Evolutionary conservation across 768 basidiomycete species (phyloP).

Genomic region (Cubamyces lactineus): DNA sequence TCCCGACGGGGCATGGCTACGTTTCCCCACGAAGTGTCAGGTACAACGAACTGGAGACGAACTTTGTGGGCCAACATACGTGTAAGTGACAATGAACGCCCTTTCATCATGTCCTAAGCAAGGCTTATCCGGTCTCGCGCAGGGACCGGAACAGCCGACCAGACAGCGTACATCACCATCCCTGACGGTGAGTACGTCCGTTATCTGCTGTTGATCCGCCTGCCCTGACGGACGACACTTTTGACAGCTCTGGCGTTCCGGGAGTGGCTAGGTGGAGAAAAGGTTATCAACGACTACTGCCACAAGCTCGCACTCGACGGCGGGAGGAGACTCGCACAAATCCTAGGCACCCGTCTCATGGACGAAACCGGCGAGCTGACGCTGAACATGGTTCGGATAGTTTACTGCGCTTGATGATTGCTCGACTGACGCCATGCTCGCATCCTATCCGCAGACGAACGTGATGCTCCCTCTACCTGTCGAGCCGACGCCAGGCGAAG

Average conservation of each 20-base stretch:
- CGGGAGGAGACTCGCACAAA: constrained; percentile 58
- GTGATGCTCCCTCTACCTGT: constrained; percentile 45
- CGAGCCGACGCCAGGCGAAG: constrained; percentile 17
- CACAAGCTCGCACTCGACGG: constrained; percentile 69
- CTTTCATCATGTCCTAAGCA: not conserved
- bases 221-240: too few relatives aligned
- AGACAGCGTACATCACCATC: constrained; percentile 57
- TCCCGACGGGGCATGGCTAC: constrained; percentile 61
- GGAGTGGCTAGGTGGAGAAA: constrained; percentile 73
- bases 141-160: constrained; percentile 73
- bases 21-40: constrained; percentile 40
- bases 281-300: constrained; percentile 70
- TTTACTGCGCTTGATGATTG: not conserved
- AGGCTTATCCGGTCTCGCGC: not conserved
- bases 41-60: constrained; percentile 11
- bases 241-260: constrained; percentile 71
- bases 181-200: constrained; percentile 45
- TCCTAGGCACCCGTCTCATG: constrained; percentile 64
- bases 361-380: constrained; percentile 64
- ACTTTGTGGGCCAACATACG: constrained; percentile 31
- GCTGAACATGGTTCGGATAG: constrained; percentile 61
- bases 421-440: not conserved
- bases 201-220: not conserved
- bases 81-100: constrained; percentile 14
- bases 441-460: constrained; percentile 36